Conservation (phyloP, 257 asterid genomes). For the Gardenia jasminoides region DNA sequence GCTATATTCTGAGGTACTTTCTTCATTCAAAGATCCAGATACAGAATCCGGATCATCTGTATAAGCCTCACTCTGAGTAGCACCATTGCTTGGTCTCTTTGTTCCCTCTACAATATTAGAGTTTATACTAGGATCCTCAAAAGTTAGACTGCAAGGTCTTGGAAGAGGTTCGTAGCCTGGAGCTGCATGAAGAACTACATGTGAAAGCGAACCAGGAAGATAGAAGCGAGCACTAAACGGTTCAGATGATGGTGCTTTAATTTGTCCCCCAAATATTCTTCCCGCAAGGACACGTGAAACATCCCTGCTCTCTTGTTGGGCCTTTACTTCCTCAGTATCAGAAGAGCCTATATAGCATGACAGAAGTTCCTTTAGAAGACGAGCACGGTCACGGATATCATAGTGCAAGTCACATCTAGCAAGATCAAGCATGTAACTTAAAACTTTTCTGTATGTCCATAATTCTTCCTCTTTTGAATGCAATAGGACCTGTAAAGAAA, state of each 20-base stretch:
- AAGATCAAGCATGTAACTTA: slow-evolving; percentile 73
- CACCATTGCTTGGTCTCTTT: slow-evolving; percentile 25
- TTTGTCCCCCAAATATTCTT: slow-evolving; percentile 57
- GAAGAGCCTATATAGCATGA: slow-evolving; percentile 40
- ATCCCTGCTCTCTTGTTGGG: slow-evolving; percentile 35
- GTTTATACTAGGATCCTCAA: slow-evolving; percentile 34
- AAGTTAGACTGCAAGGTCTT: slow-evolving; percentile 70
- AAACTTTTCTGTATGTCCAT: slow-evolving; percentile 36
- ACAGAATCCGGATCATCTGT: slow-evolving; percentile 51
- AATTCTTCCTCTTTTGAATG: slow-evolving; percentile 55
- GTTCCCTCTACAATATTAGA: slow-evolving; percentile 28
- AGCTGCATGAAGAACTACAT: slow-evolving; percentile 97
- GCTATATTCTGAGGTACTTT: slow-evolving; percentile 65
- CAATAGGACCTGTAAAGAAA: slow-evolving; percentile 61
- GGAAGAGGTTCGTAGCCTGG: slow-evolving; percentile 99
- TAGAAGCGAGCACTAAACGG: slow-evolving; percentile 64
- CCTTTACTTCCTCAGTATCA: slow-evolving; percentile 42
- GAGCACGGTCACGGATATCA: slow-evolving; percentile 95
- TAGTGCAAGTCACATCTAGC: slow-evolving; percentile 78
- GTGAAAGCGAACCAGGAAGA: slow-evolving; percentile 99
- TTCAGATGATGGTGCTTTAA: slow-evolving; percentile 44
- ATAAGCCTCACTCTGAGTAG: slow-evolving; percentile 40
- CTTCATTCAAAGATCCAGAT: slow-evolving; percentile 78
- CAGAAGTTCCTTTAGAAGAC: slow-evolving; percentile 57
- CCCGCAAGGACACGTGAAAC: slow-evolving; percentile 48